Percentiles rank a stretch among this genome's conserved stretches.
Conservation (phyloP, 108 stramenopile species). For the Mayamaea pseudoterrestris region DNA sequence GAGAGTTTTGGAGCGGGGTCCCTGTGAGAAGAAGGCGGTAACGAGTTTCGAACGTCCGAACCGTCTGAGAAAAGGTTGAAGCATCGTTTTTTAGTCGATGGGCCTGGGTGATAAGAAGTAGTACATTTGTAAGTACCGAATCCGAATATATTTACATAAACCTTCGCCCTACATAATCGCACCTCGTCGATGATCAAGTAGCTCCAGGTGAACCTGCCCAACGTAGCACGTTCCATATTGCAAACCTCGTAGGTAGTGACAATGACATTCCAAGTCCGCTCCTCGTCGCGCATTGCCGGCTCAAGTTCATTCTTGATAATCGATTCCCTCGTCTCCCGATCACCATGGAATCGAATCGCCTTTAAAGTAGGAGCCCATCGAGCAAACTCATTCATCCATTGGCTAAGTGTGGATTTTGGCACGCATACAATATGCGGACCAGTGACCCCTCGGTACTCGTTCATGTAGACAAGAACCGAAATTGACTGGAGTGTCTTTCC, state of each 20-base stretch:
- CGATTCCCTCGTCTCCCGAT: constrained; percentile 48
- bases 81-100: constrained; percentile 94
- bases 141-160: neutral
- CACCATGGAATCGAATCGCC: constrained; percentile 70
- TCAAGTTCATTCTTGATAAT: constrained; percentile 24
- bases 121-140: too few species aligned
- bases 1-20: constrained; percentile 92
- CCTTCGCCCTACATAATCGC: too few species aligned
- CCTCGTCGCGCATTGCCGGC: constrained; percentile 65
- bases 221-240: constrained; percentile 74
- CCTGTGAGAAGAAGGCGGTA: constrained; percentile 94
- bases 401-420: constrained; percentile 85
- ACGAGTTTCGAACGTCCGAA: constrained; percentile 78
- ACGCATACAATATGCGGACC: constrained; percentile 87
- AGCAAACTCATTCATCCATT: constrained; percentile 89
- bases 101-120: constrained; percentile 12
- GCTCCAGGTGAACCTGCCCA: constrained; percentile 88
- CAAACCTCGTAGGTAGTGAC: constrained; percentile 98
- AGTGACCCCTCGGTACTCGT: constrained; percentile 24
- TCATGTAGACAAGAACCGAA: constrained; percentile 68
- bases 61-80: constrained; percentile 76
- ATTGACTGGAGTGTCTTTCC: constrained; percentile 90
- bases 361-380: constrained; percentile 81
- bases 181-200: constrained; percentile 96
- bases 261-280: constrained; percentile 83